Evolutionary conservation across 1,284 basidiomycete species (phyloP), one percentile per base, ranked within the genome.

Genomic region (Volvariella volvacea): DNA sequence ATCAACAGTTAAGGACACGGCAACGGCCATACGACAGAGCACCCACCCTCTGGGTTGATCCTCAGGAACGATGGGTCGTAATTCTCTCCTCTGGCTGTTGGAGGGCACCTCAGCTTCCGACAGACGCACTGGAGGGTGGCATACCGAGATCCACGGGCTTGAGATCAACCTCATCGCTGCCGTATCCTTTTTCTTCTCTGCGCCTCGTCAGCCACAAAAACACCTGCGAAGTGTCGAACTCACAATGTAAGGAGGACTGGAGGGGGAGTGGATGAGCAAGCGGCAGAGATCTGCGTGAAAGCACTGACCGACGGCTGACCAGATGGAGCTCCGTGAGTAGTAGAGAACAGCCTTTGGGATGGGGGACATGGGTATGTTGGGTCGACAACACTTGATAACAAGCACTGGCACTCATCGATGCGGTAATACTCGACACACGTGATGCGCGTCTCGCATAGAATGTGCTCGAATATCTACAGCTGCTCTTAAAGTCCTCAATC

Each of bases 171-270:
- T 89, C 83, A 56, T 87, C 81, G 22, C 70, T 53, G 9, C 76
- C 78, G 54, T 88, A 87, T 7, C 85, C 82, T 53, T 89, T 86
- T 63, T 87, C 82, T 51, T 75, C 72, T 44, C 83, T 84, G 57
- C 21, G 39, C 44, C 12, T 28, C 6, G 25, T 28, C 25, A 28
- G 25, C 25, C 25, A 28, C 25, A 6, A 6, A 28, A 28, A 28
- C 25, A 6, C 25, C 6, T 28, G 12, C 25, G 12, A 28, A 12
- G 25, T 12, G 12, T 12, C 12, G 6, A 33, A 54, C 71, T 59
- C 61, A 77, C 78, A 80, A 54, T 20, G 73, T 58, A 33, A 80
- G 63, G 32, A 71, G 67, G 39, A 67, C 76, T 74, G 49, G 16
- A 44, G 21, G 32, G 28, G 41, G 39, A 28, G 43, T 8, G n/a